Conservation (phyloP, 202 grass and related monocot species). For the Schoenoplectus triqueter region DNA sequence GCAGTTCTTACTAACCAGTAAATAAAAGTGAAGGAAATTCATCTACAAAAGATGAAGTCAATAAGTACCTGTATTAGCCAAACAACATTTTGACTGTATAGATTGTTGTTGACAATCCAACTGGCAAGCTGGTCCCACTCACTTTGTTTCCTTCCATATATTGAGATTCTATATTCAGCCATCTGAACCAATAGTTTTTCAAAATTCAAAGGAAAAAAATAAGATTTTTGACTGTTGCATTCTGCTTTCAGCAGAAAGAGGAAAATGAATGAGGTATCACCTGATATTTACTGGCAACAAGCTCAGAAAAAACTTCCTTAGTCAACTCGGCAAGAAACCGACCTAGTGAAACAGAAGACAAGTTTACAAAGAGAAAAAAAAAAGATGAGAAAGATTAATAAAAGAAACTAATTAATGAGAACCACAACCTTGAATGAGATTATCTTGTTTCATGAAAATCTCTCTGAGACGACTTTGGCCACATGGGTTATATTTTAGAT, state of each 20-base stretch:
- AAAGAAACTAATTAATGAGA: constrained; percentile 37
- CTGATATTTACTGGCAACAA: constrained; percentile 97
- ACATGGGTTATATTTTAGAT: constrained; percentile 96
- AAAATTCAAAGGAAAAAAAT: not conserved
- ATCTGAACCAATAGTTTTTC: constrained; percentile 51
- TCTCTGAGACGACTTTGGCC: constrained; percentile 90
- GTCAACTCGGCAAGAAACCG: constrained; percentile 89
- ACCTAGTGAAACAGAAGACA: constrained; percentile 45
- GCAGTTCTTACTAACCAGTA: constrained; percentile 9
- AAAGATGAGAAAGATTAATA: constrained; percentile 17
- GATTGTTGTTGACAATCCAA: constrained; percentile 96
- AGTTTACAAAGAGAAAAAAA: constrained; percentile 20
- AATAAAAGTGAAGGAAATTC: not conserved
- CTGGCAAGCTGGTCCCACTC: constrained; percentile 99
- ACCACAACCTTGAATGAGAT: constrained; percentile 85
- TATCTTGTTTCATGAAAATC: constrained; percentile 96
- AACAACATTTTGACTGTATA: constrained; percentile 96
- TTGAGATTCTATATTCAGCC: constrained; percentile 91
- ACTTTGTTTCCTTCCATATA: constrained; percentile 98
- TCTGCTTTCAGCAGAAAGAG: not conserved
- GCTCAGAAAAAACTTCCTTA: constrained; percentile 93
- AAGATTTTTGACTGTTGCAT: not conserved
- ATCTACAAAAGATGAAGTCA: constrained; percentile 22
- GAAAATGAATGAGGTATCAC: constrained; percentile 45
- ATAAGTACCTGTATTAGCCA: constrained; percentile 91